Evolutionary conservation across 2,329 filamentous ascomycete genomes (phyloP), one percentile per base, ranked within the genome.

Genomic region (Dactylellina parvicollis): DNA sequence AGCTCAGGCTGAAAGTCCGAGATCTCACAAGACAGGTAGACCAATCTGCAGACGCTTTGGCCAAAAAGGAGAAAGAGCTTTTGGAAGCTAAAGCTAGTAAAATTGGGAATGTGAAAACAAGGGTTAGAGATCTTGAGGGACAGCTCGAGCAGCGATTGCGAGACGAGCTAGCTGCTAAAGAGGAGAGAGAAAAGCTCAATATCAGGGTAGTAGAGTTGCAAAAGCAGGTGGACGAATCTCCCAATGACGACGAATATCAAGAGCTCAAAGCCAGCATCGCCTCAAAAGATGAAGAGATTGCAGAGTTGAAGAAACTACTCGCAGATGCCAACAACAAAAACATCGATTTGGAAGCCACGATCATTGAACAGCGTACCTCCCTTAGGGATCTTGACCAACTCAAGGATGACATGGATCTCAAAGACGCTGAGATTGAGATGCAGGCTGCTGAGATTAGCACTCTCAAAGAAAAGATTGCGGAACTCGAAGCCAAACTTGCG

Each of bases 141-240:
- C 67, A 72, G 36, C 52, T 72, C 3, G 67, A 42, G 12, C 67
- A 72, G 24, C 46, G 67, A 3, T 30, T 72, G 1, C 14, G 22
- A 20, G 67, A 64, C 16, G 67, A 72, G 26, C 59, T 72, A 16
- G 67, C 57, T 5, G 67, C 67, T 8, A 64, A 65, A 36, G 52
- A 72, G 24, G 67, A 72, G 36, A 64, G 67, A 22, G 67, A 72
- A 38, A 49, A 40, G 2, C 59, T 72, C 22, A 72, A 47, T n/a
- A 34, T 24, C 18, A 24, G 59, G n/a, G 67, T 72, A 8, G 42
- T 59, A 24, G 67, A 72, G 16, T 52, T 72, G 24, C 38, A 72
- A 30, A 62, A 72, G 24, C 46, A 72, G 49, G 59, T 72, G 9
- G 67, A 72, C 30, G 42, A 62, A 36, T 62, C 59, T 20, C 67